Conservation (phyloP, 1,139 yeast genomes). For the Candida tropicalis region DNA sequence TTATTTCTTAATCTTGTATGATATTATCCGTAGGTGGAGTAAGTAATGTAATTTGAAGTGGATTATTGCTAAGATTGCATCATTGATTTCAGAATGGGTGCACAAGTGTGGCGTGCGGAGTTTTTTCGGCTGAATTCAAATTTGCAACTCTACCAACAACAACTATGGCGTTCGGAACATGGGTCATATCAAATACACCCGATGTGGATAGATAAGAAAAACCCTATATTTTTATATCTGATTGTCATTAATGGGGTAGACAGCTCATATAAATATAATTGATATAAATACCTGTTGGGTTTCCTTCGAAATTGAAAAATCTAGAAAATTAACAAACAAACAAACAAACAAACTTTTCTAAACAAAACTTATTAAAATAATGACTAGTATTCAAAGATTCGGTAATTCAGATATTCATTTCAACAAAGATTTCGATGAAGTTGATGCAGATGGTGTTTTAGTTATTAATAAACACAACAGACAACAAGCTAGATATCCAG, state of each 20-base stretch:
- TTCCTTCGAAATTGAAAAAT: too few species aligned
- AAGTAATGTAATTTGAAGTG: background rate
- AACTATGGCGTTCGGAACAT: conserved; percentile 6
- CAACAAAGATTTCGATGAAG: conserved; percentile 41
- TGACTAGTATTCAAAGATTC: conserved; percentile 20
- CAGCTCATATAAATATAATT: conserved; percentile 1
- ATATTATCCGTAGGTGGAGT: background rate
- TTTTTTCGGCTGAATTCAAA: background rate
- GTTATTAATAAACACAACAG: conserved; percentile 30
- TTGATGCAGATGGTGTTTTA: conserved; percentile 40
- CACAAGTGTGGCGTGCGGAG: background rate
- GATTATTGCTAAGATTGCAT: conserved; percentile 4
- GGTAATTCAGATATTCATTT: conserved; percentile 48
- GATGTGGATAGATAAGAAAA: conserved; percentile 2
- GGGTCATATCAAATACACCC: background rate
- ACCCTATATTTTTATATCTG: too few species aligned
- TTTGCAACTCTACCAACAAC: conserved; percentile 1
- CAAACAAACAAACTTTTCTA: too few species aligned
- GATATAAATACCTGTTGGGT: too few species aligned
- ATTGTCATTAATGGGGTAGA: too few species aligned
- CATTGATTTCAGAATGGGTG: background rate
- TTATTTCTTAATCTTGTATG: background rate
- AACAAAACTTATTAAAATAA: too few species aligned
- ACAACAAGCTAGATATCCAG: conserved; percentile 36
- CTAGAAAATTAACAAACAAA: too few species aligned